phyloP scores from a whole-genome alignment of 305 asterid species.

The Solanum hybrid region DNA sequence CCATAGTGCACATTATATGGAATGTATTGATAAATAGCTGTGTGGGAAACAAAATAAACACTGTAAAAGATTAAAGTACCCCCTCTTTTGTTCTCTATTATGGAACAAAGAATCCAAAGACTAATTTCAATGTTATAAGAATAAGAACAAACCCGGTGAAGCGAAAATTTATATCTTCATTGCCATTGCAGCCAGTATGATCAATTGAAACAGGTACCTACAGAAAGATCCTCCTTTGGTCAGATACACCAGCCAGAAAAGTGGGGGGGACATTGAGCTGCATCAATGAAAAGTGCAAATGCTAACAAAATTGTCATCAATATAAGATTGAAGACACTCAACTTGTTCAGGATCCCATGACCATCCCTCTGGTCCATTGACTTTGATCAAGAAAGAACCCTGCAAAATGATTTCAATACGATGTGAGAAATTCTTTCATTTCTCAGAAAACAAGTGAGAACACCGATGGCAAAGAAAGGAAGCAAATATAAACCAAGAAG shows the following conservation, averaged over 20 bases:
- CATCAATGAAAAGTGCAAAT: background rate
- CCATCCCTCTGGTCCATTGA: constrained; percentile 96
- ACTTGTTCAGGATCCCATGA: constrained; percentile 88
- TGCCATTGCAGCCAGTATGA: constrained; percentile 80
- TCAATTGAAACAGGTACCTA: constrained; percentile 82
- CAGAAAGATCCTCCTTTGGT: constrained; percentile 13
- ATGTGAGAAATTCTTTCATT: constrained; percentile 9
- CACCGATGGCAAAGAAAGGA: background rate
- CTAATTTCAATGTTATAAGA: constrained; percentile 3
- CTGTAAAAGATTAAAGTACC: background rate
- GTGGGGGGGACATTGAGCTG: background rate
- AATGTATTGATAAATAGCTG: background rate
- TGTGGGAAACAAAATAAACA: background rate
- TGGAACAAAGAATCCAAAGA: background rate
- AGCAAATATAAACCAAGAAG: background rate
- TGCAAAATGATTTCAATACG: constrained; percentile 25
- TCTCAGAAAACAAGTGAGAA: background rate
- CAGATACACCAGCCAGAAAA: constrained; percentile 6
- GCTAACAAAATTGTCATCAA: background rate
- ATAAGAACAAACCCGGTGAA: constrained; percentile 66
- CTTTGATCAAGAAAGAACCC: constrained; percentile 89
- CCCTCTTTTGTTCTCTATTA: background rate
- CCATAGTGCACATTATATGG: background rate
- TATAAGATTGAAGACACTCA: constrained; percentile 37
- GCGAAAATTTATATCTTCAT: constrained; percentile 83